These are phyloP conservation scores for Hypoxylon sp. DNA, from an alignment of 2,329 filamentous ascomycete genomes.

Conservation along the genomic window DNA sequence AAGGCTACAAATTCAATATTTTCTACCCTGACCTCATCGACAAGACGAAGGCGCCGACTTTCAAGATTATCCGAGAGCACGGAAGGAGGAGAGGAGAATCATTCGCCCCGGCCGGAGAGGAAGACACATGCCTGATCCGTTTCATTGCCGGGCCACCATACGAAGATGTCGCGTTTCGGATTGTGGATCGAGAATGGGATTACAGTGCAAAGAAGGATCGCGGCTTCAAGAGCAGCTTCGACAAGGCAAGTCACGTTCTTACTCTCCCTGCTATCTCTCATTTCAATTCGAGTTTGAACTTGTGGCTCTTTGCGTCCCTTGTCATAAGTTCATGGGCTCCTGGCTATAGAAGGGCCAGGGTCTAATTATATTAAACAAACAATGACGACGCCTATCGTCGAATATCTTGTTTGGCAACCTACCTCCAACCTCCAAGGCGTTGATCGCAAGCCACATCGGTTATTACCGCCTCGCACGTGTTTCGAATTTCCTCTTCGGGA, in stretches of 20 bases:
- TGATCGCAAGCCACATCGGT: conserved; percentile 31
- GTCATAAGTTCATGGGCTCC: conserved; percentile 29
- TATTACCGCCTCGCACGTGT: conserved; percentile 27
- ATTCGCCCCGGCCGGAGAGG: conserved; percentile 91
- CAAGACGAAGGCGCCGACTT: conserved; percentile 93
- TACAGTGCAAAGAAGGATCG: conserved; percentile 95
- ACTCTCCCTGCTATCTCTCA: conserved; percentile 10
- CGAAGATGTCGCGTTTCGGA: conserved; percentile 95
- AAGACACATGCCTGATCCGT: conserved; percentile 95
- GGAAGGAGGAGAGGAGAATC: conserved; percentile 91
- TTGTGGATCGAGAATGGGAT: conserved; percentile 99
- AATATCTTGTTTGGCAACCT: conserved; percentile 23
- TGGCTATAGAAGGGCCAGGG: conserved; percentile 11
- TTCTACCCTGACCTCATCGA: conserved; percentile 98
- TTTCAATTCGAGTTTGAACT: conserved; percentile 12
- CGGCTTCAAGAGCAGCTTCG: conserved; percentile 95
- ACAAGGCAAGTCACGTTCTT: conserved; percentile 78
- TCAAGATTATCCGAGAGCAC: conserved; percentile 93
- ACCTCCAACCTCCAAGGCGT: conserved; percentile 11
- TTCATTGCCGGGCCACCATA: conserved; percentile 97
- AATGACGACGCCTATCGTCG: conserved; percentile 23
- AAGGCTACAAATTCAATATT: conserved; percentile 99
- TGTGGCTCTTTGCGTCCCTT: conserved; percentile 31
- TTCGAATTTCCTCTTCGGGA: conserved; percentile 34
- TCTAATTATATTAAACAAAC: conserved; percentile 26